Conservation (phyloP, 2,329 filamentous ascomycete species). For the Hypoxylon sp. region DNA sequence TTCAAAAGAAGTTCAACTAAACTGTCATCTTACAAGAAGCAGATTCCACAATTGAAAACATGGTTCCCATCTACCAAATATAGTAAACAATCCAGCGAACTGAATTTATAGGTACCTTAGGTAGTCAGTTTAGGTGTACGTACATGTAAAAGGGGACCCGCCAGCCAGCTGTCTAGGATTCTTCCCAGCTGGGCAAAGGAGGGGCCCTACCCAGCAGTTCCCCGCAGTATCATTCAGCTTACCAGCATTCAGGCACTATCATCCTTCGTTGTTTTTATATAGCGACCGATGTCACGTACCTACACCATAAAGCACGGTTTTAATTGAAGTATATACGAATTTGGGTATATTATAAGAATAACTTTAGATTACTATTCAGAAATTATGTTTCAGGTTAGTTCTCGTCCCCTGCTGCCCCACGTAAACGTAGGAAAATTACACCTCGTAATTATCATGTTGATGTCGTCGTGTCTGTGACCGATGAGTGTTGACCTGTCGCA, state of each 20-base stretch:
- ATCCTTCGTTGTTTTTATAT: slow-evolving; percentile 1
- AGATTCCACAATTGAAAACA: not conserved
- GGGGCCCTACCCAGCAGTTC: not conserved
- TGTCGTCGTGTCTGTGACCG: not conserved
- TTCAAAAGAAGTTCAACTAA: not conserved
- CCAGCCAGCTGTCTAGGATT: slow-evolving; percentile 14
- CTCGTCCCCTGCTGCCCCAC: not conserved
- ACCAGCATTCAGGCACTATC: not conserved
- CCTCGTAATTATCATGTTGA: slow-evolving; percentile 1
- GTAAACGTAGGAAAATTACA: slow-evolving; percentile 2
- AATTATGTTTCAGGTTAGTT: slow-evolving; percentile 50
- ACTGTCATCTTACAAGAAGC: not conserved
- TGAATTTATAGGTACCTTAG: no score
- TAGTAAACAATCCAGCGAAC: not conserved
- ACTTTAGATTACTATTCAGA: slow-evolving; percentile 1
- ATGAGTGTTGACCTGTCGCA: slow-evolving; percentile 18
- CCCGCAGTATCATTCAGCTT: slow-evolving; percentile 4
- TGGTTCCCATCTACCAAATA: not conserved
- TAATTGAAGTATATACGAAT: not conserved
- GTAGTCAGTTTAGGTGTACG: no score
- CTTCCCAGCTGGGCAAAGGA: slow-evolving; percentile 18
- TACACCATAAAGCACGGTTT: slow-evolving; percentile 6
- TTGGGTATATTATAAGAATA: not conserved
- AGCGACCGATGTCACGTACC: not conserved
- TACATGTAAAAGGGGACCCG: not conserved